Evolutionary conservation across 2,329 filamentous ascomycete species (phyloP), one percentile per base, ranked within the genome.

Genomic region (Tolypocladium inflatum): DNA sequence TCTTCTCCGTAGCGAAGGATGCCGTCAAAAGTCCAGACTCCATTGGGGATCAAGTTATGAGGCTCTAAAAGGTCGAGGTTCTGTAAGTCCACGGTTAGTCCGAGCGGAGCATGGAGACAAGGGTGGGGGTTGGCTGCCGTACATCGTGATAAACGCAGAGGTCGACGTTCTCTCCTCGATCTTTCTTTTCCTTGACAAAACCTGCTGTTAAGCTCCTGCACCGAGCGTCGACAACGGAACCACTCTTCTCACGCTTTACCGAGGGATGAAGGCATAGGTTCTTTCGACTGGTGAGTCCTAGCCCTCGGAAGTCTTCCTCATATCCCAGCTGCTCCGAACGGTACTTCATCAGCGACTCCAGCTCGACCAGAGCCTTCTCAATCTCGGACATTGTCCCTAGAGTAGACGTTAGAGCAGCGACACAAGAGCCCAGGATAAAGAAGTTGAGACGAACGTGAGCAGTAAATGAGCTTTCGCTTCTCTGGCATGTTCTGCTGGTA

Each of bases 161-260:
- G 51, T 97, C 91, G 6, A 99, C 93, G 65, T 92, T 89, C 71
- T 99, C 95, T 17, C 94, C 94, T 57, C 88, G 86, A 56, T 96
- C 91, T 71, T 96, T 99, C 78, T 97, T 97, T 72, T 97, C 94
- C 70, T 94, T 96, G 62, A 99, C 89, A 70, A 99, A 99, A 2
- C 93, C 92, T 7, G 95, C 95, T 1, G 95, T 99, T 62, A 99
- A 77, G 71, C 92, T 96, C 71, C 94, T 86, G 75, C 94, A 99
- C 63, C 92, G 83, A n/a, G 95, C 90, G 77, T 99, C 94, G 52
- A 99, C 94, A 7, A 99, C 83, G 4, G 86, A 83, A 9, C 94
- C 95, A 69, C 92, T 97, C 78, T 97, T 99, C 73, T 99, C 94
- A 57, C 91, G 83, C 74, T 93, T 97, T 39, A 99, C 94, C 0